Conservation (phyloP, 495 filamentous ascomycete genomes). For the Geoglossum glabrum region DNA sequence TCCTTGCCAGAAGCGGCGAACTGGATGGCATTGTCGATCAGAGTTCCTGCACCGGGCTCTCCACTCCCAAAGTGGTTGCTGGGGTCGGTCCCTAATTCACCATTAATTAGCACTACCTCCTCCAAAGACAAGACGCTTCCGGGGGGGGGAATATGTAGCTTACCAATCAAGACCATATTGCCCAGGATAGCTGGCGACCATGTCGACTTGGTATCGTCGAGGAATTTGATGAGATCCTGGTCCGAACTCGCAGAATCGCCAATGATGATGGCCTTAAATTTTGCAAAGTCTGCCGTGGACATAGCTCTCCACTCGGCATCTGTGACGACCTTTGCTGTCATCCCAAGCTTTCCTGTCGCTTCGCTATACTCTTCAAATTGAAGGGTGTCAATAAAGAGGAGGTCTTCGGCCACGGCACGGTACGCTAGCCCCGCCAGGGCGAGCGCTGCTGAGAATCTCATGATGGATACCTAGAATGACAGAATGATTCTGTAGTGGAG, state of each 20-base stretch:
- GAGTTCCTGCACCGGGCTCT: constrained; percentile 11
- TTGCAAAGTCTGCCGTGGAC: constrained; percentile 19
- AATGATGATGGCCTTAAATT: constrained; percentile 22
- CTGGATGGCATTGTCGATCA: constrained; percentile 22
- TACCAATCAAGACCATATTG: constrained; percentile 22
- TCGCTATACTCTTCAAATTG: constrained; percentile 13
- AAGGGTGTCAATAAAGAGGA: constrained; percentile 18
- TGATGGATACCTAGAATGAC: constrained; percentile 3
- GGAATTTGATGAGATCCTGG: constrained; percentile 8
- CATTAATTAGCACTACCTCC: too few relatives aligned
- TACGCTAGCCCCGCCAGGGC: constrained; percentile 6
- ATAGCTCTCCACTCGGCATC: constrained; percentile 17
- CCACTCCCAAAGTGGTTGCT: constrained; percentile 13
- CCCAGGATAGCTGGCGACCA: constrained; percentile 23
- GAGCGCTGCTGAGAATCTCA: constrained; percentile 8
- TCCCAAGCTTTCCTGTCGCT: constrained; percentile 13
- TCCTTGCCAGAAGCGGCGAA: constrained; percentile 18
- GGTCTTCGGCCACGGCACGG: constrained; percentile 13
- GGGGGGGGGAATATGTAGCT: background rate
- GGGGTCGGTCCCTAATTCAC: constrained; percentile 19
- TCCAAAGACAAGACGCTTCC: background rate
- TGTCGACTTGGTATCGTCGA: constrained; percentile 12
- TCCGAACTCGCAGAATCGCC: constrained; percentile 13
- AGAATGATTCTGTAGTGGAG: too few relatives aligned
- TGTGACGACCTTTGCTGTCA: constrained; percentile 17